phyloP scores from a whole-genome alignment of 305 asterid species.

The Vinca major region DNA sequence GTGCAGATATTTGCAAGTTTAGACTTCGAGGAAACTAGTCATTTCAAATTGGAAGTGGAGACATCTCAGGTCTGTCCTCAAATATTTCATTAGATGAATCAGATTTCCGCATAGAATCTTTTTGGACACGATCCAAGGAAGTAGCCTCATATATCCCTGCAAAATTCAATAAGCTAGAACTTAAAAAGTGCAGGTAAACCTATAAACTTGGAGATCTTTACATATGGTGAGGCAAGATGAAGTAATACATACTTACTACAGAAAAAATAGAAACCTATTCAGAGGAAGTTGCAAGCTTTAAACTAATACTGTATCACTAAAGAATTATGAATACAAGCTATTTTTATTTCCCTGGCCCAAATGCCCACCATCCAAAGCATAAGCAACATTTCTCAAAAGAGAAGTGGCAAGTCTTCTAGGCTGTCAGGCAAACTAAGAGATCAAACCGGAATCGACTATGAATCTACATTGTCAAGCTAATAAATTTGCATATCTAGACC shows the following conservation, averaged over 20 bases:
- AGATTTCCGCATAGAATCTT: slow-evolving; percentile 38
- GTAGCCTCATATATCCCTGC: slow-evolving; percentile 90
- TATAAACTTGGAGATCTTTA: not conserved
- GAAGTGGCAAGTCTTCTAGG: not conserved
- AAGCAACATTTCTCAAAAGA: not conserved
- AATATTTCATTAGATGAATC: slow-evolving; percentile 45
- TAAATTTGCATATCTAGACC: not conserved
- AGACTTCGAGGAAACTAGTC: slow-evolving; percentile 6
- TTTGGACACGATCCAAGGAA: slow-evolving; percentile 66
- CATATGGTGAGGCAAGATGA: not conserved
- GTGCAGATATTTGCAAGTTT: not conserved
- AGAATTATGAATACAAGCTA: not conserved
- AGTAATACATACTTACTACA: not conserved
- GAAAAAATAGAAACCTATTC: slow-evolving; percentile 3
- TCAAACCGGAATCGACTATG: not conserved
- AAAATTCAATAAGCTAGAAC: slow-evolving; percentile 17
- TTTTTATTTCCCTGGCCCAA: not conserved
- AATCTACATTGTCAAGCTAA: not conserved
- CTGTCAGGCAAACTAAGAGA: not conserved
- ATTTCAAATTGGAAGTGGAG: slow-evolving; percentile 70
- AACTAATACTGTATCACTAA: not conserved
- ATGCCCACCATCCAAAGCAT: not conserved
- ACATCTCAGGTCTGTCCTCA: slow-evolving; percentile 64
- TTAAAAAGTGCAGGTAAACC: slow-evolving; percentile 9
- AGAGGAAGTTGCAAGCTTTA: not conserved